Percentiles rank a stretch among this genome's conserved stretches.
phyloP scores from a whole-genome alignment of 2,329 filamentous ascomycete genomes.

The Pseudogymnoascus sp. region DNA sequence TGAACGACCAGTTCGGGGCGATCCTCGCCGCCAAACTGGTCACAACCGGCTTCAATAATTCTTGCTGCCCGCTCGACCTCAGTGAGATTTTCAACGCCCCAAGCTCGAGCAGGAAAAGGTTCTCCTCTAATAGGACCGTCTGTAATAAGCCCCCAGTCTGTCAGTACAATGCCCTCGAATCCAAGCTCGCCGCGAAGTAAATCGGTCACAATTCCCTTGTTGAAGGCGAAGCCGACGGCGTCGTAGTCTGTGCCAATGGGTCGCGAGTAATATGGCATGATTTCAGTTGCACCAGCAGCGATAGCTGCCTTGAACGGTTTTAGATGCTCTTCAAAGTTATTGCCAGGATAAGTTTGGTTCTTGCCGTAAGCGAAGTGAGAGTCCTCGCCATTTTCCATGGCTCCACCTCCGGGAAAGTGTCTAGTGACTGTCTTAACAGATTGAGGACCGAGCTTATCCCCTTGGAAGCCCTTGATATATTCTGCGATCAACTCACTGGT shows the following conservation, averaged over 20 bases:
- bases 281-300: slow-evolving; percentile 43
- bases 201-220: slow-evolving; percentile 45
- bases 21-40: no score
- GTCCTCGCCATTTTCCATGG: no score
- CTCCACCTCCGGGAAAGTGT: no score
- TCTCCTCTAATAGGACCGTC: slow-evolving; percentile 24
- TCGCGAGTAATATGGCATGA: slow-evolving; percentile 47
- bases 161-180: slow-evolving; percentile 46
- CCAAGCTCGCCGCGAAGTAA: slow-evolving; percentile 43
- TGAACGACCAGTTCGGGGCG: no score
- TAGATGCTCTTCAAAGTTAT: slow-evolving; percentile 45
- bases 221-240: slow-evolving; percentile 45
- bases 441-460: no score
- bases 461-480: no score
- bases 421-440: no score
- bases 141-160: slow-evolving; percentile 49
- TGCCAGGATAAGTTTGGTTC: slow-evolving; percentile 45
- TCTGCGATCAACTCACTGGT: no score
- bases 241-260: slow-evolving; percentile 43
- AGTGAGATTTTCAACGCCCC: slow-evolving; percentile 43
- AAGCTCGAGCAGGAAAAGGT: slow-evolving; percentile 42
- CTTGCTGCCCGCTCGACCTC: slow-evolving; percentile 34
- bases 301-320: slow-evolving; percentile 47
- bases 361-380: slow-evolving; percentile 32
- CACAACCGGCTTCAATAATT: no score